Percentiles rank a stretch among this genome's conserved stretches.
Evolutionary conservation across 257 asterid genomes (phyloP).

Genomic region (Solanum clarkiae): DNA sequence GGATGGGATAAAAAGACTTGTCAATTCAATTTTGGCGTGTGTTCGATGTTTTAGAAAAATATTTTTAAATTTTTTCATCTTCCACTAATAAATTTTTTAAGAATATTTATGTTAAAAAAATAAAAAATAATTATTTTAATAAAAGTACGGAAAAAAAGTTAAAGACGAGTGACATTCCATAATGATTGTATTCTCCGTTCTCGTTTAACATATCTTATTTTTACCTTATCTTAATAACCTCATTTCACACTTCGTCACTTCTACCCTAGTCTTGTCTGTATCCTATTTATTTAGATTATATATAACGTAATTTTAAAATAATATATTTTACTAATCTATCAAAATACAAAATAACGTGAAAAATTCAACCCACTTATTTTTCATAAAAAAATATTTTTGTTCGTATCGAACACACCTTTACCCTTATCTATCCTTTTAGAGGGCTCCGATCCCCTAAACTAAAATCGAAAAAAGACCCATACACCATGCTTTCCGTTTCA

Average conservation of each 20-base stretch:
- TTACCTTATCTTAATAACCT: background rate
- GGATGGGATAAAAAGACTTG: background rate
- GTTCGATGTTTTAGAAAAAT: background rate
- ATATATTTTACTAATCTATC: too few relatives aligned
- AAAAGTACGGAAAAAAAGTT: background rate
- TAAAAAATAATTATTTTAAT: too few relatives aligned
- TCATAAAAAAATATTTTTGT: too few relatives aligned
- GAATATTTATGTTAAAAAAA: background rate
- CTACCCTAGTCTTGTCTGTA: background rate
- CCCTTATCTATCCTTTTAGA: slow-evolving; percentile 2
- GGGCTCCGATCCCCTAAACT: background rate
- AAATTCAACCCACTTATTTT: too few relatives aligned
- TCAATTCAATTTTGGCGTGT: background rate
- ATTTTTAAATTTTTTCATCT: background rate
- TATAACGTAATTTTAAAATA: too few relatives aligned
- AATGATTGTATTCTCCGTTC: background rate
- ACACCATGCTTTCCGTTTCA: background rate
- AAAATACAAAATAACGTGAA: background rate
- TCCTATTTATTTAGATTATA: background rate
- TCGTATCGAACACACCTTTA: background rate
- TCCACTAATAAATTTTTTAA: background rate
- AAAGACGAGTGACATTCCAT: background rate
- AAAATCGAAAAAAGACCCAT: background rate
- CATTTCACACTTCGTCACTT: background rate
- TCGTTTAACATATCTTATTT: background rate